A percentile compares a stretch with the other conserved stretches of the same genome.
Conservation (phyloP, 1,284 basidiomycete species). For the Kalmanozyma brasiliensis region DNA sequence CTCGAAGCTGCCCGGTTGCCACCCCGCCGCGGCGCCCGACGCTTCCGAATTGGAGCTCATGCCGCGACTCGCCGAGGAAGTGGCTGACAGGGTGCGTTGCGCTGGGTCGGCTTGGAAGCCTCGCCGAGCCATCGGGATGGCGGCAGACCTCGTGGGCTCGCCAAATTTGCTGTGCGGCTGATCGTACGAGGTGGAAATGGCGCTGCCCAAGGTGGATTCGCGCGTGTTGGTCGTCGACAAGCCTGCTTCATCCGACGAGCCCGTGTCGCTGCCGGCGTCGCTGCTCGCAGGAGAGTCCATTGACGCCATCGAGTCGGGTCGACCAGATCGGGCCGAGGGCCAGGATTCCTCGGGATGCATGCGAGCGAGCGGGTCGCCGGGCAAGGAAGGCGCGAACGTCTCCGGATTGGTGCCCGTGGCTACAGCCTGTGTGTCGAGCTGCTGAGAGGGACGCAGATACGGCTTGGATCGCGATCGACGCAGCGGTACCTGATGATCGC, state of each 20-base stretch:
- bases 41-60: conserved; percentile 18
- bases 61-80: conserved; percentile 25
- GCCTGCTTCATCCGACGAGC: conserved; percentile 20
- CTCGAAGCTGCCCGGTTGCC: conserved; percentile 24
- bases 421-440: conserved; percentile 3
- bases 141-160: conserved; percentile 3
- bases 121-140: conserved; percentile 12
- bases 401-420: conserved; percentile 13
- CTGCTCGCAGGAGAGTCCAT: conserved; percentile 23
- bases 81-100: conserved; percentile 12
- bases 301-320: conserved; percentile 22
- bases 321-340: conserved; percentile 41
- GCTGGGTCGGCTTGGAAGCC: conserved; percentile 2
- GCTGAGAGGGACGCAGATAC: conserved; percentile 25
- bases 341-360: conserved; percentile 35
- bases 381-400: conserved; percentile 45
- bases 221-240: conserved; percentile 23
- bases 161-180: background rate
- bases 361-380: conserved; percentile 35
- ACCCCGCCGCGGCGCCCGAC: conserved; percentile 9
- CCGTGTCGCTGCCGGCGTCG: conserved; percentile 26
- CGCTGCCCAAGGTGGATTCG: conserved; percentile 22
- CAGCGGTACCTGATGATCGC: conserved; percentile 19
- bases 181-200: conserved; percentile 14
- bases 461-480: conserved; percentile 48